phyloP scores from a whole-genome alignment of 768 basidiomycete species.

The Boletellus ananas region DNA sequence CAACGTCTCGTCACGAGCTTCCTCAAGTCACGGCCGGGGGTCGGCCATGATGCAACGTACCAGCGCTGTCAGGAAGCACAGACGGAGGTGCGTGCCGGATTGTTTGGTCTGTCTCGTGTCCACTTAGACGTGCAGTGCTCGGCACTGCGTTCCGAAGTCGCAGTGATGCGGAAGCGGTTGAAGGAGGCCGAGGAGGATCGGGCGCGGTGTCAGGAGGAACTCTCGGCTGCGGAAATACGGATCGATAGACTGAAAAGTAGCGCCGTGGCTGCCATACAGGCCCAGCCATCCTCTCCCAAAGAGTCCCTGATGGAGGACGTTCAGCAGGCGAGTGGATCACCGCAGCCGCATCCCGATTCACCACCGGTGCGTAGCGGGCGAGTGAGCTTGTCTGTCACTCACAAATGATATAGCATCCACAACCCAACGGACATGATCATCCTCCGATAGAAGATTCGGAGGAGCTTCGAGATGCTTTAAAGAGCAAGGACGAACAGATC shows the following conservation, averaged over 20 bases:
- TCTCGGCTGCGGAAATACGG: conserved; percentile 56
- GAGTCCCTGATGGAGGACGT: conserved; percentile 30
- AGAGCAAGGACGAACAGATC: conserved; percentile 40
- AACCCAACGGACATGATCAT: conserved; percentile 39
- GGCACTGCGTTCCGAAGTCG: conserved; percentile 56
- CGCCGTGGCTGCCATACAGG: conserved; percentile 47
- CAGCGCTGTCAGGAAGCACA: conserved; percentile 49
- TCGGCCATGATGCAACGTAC: conserved; percentile 39
- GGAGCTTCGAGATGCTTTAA: conserved; percentile 28
- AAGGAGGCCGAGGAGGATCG: conserved; percentile 48
- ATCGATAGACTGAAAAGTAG: conserved; percentile 57
- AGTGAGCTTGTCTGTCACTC: conserved; percentile 23
- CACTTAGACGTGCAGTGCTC: conserved; percentile 42
- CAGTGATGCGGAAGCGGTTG: conserved; percentile 45
- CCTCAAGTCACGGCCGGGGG: conserved; percentile 34
- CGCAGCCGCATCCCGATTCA: conserved; percentile 52
- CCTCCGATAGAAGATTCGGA: conserved; percentile 41
- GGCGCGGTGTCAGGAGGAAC: conserved; percentile 46
- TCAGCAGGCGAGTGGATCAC: conserved; percentile 40
- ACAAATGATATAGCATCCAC: conserved; percentile 42
- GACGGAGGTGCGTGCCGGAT: conserved; percentile 50
- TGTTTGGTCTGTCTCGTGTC: not conserved
- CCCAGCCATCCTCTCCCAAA: conserved; percentile 32
- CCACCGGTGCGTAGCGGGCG: conserved; percentile 65
- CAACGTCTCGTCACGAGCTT: conserved; percentile 57